A percentile compares a stretch with the other conserved stretches of the same genome.
Evolutionary conservation across 2,329 filamentous ascomycete genomes (phyloP).

Genomic region (Pleoardoris graminearum): DNA sequence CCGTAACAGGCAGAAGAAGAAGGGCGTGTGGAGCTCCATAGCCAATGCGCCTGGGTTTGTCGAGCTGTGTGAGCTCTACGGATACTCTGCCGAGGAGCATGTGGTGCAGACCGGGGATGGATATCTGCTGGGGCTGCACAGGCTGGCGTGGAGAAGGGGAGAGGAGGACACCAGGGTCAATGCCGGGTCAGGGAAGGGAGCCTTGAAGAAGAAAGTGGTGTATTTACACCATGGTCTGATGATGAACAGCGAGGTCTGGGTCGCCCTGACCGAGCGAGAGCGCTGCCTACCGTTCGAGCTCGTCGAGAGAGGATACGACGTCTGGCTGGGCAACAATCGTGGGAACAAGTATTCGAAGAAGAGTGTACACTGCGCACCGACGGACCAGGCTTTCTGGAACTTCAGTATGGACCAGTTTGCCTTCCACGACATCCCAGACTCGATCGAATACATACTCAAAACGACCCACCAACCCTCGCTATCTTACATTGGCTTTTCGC

Average conservation of each 20-base stretch:
- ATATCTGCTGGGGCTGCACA: conserved; percentile 86
- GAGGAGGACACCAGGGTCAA: conserved; percentile 83
- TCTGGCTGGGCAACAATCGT: conserved; percentile 97
- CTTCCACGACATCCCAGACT: conserved; percentile 95
- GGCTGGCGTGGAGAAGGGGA: conserved; percentile 79
- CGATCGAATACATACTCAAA: conserved; percentile 85
- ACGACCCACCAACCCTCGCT: conserved; percentile 81
- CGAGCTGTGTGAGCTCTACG: conserved; percentile 88
- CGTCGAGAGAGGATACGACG: conserved; percentile 90
- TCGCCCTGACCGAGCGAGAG: conserved; percentile 84
- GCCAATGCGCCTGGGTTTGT: conserved; percentile 89
- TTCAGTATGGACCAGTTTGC: conserved; percentile 99
- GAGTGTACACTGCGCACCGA: conserved; percentile 74
- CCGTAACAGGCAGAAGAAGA: conserved; percentile 68
- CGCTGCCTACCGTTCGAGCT: conserved; percentile 86
- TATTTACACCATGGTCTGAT: conserved; percentile 95
- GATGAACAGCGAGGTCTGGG: conserved; percentile 99
- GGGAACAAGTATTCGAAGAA: conserved; percentile 99
- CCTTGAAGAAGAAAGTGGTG: conserved; percentile 76
- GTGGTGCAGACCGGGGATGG: conserved; percentile 93
- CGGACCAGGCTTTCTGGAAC: conserved; percentile 83
- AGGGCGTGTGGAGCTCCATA: conserved; percentile 75
- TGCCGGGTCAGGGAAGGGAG: conserved; percentile 59
- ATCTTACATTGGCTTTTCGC: conserved; percentile 96
- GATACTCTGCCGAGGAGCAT: conserved; percentile 94